A percentile compares a stretch with the other conserved stretches of the same genome.
These are phyloP conservation scores for Rhynchosporium secalis DNA, from an alignment of 2,329 filamentous ascomycete species.

Conservation along the genomic window DNA sequence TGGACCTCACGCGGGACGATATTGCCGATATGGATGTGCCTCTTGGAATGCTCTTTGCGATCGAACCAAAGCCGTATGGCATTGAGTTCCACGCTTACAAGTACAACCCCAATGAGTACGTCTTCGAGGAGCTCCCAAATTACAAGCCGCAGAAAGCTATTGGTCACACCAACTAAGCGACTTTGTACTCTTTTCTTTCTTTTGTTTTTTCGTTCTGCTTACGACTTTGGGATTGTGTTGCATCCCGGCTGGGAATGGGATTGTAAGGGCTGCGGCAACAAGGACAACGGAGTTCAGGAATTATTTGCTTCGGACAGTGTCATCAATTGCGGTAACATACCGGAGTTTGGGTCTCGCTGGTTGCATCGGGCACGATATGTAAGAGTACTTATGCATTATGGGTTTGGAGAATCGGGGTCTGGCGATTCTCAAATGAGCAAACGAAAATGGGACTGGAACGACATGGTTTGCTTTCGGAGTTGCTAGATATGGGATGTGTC, in stretches of 20 bases:
- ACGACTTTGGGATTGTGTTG: not conserved
- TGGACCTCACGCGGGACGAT: constrained; percentile 84
- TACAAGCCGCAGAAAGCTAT: constrained; percentile 69
- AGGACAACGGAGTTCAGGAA: not conserved
- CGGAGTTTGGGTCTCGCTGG: constrained; percentile 1
- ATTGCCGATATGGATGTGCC: constrained; percentile 95
- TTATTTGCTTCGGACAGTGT: constrained; percentile 10
- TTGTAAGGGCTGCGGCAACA: not conserved
- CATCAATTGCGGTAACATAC: constrained; percentile 1
- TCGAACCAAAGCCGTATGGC: constrained; percentile 96
- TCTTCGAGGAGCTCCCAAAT: constrained; percentile 83
- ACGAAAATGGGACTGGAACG: not conserved
- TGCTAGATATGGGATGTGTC: not conserved
- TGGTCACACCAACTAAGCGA: constrained; percentile 23
- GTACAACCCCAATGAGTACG: constrained; percentile 75
- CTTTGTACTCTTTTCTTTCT: not conserved
- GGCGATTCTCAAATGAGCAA: not conserved
- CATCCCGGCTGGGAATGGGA: not conserved
- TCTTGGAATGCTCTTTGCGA: constrained; percentile 87
- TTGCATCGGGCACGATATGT: constrained; percentile 6
- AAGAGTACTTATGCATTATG: constrained; percentile 12
- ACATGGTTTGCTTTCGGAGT: constrained; percentile 12
- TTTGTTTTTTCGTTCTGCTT: not conserved
- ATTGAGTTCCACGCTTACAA: constrained; percentile 95
- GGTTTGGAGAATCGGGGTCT: not conserved